Evolutionary conservation across 2,329 filamentous ascomycete species (phyloP).

Genomic region (Magnaporthiopsis incrustans): DNA sequence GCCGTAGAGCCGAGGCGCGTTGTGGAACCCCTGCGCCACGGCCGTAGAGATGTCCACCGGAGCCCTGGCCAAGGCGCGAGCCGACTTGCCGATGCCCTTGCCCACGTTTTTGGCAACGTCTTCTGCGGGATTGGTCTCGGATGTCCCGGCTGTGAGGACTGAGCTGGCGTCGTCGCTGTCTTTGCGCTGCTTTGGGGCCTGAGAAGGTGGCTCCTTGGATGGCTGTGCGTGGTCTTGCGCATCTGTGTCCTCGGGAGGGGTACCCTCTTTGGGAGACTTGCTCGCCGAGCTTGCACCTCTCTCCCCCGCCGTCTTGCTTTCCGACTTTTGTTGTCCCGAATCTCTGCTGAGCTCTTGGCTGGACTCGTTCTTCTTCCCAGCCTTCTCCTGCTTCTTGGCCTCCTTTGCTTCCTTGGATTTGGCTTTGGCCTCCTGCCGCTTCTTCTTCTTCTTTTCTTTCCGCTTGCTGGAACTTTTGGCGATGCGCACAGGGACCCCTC

Average conservation of each 20-base stretch:
- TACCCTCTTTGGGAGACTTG: not conserved
- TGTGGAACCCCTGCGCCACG: conserved; percentile 62
- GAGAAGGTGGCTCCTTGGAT: not conserved
- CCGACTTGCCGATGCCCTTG: conserved; percentile 41
- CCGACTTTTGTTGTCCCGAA: not conserved
- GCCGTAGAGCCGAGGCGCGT: conserved; percentile 61
- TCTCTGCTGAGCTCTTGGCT: not conserved
- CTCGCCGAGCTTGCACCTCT: not conserved
- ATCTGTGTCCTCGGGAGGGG: not conserved
- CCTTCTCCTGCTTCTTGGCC: not conserved
- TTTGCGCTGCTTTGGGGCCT: conserved; percentile 3
- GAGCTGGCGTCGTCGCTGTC: conserved; percentile 8
- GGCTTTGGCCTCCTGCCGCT: conserved; percentile 13
- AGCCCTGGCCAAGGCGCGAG: conserved; percentile 42
- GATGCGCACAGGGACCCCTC: conserved; percentile 54
- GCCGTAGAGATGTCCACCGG: conserved; percentile 55
- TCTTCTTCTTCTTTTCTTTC: conserved; percentile 41
- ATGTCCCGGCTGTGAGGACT: conserved; percentile 18
- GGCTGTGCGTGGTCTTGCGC: conserved; percentile 2
- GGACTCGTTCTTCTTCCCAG: not conserved
- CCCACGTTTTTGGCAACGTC: conserved; percentile 43
- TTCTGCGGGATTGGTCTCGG: conserved; percentile 25
- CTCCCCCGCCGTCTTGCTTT: not conserved
- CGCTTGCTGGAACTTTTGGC: conserved; percentile 49
- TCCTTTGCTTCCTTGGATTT: conserved; percentile 8